Conservation (phyloP, 2,329 filamentous ascomycete genomes). For the Dactylonectria estremocensis region DNA sequence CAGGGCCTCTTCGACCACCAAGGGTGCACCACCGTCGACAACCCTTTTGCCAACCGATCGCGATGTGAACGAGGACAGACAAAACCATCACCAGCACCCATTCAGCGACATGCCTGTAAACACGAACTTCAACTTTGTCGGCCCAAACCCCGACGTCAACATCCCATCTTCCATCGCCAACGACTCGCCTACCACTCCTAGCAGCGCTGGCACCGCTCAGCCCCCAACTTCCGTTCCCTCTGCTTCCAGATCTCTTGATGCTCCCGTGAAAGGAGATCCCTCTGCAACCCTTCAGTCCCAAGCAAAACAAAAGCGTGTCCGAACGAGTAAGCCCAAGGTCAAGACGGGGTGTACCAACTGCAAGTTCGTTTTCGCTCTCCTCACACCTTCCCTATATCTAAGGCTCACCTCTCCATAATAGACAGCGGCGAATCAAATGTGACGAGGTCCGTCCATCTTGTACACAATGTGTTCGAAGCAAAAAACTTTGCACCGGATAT, state of each 20-base stretch:
- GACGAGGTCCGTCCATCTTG: slow-evolving; percentile 75
- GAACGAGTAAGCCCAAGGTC: slow-evolving; percentile 73
- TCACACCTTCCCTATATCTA: slow-evolving; percentile 30
- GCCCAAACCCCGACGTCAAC: slow-evolving; percentile 3
- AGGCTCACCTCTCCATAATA: slow-evolving; percentile 51
- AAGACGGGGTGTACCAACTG: slow-evolving; percentile 78
- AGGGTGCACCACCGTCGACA: slow-evolving; percentile 17
- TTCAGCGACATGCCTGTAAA: slow-evolving; percentile 24
- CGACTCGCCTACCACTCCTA: slow-evolving; percentile 26
- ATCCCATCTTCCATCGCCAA: slow-evolving; percentile 16
- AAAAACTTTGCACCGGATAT: slow-evolving; percentile 73
- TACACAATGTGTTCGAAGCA: slow-evolving; percentile 72
- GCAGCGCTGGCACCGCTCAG: slow-evolving; percentile 22
- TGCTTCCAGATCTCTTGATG: slow-evolving; percentile 15
- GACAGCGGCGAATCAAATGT: slow-evolving; percentile 75
- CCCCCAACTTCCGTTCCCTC: slow-evolving; percentile 23
- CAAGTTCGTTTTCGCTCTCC: slow-evolving; percentile 68
- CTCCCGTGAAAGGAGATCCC: slow-evolving; percentile 13
- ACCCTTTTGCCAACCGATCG: slow-evolving; percentile 24
- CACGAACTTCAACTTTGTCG: slow-evolving; percentile 9
- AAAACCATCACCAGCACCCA: slow-evolving; percentile 13
- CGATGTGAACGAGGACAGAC: slow-evolving; percentile 19
- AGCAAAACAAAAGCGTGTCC: slow-evolving; percentile 58
- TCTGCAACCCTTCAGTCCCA: slow-evolving; percentile 5
- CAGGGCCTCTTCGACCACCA: slow-evolving; percentile 19